Percentiles rank a stretch among this genome's conserved stretches.
These are phyloP conservation scores for Pezizomycotina sp. DNA, from an alignment of 2,329 filamentous ascomycete species.

Conservation along the genomic window DNA sequence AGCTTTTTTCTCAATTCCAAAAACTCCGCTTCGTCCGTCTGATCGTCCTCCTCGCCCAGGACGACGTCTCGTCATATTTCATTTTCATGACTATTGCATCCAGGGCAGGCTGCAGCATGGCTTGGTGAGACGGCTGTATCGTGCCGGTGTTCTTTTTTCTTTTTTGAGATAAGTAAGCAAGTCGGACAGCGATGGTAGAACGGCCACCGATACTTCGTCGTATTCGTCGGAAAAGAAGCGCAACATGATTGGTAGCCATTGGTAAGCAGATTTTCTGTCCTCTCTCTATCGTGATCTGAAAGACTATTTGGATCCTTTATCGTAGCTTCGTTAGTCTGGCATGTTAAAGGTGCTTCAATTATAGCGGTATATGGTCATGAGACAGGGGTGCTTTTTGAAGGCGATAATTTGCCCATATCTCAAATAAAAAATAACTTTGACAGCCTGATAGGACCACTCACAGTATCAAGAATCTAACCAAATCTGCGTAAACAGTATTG, in stretches of 20 bases:
- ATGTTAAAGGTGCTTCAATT: no score
- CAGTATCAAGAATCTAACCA: slow-evolving; percentile 70
- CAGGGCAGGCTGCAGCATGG: slow-evolving; percentile 71
- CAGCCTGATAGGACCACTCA: slow-evolving; percentile 29
- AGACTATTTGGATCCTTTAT: no score
- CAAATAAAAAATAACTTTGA: not conserved
- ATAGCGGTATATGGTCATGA: no score
- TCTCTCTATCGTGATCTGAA: slow-evolving; percentile 43
- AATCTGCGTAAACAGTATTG: slow-evolving; percentile 73
- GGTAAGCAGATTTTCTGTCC: slow-evolving; percentile 66
- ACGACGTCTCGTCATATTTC: slow-evolving; percentile 84
- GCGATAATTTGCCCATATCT: not conserved
- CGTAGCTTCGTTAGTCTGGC: no score
- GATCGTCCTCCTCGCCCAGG: slow-evolving; percentile 87
- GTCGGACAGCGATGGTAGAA: slow-evolving; percentile 85
- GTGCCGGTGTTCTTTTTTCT: slow-evolving; percentile 43
- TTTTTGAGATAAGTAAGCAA: slow-evolving; percentile 81
- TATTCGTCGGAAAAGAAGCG: slow-evolving; percentile 97
- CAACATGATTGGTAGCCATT: slow-evolving; percentile 71
- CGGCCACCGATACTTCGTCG: slow-evolving; percentile 90
- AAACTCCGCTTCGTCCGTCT: slow-evolving; percentile 94
- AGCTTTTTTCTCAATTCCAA: slow-evolving; percentile 82
- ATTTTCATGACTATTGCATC: slow-evolving; percentile 90
- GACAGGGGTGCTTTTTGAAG: not conserved
- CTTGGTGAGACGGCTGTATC: slow-evolving; percentile 57